Conservation (phyloP, 2,329 filamentous ascomycete genomes). For the Aspergillus clavatus region DNA sequence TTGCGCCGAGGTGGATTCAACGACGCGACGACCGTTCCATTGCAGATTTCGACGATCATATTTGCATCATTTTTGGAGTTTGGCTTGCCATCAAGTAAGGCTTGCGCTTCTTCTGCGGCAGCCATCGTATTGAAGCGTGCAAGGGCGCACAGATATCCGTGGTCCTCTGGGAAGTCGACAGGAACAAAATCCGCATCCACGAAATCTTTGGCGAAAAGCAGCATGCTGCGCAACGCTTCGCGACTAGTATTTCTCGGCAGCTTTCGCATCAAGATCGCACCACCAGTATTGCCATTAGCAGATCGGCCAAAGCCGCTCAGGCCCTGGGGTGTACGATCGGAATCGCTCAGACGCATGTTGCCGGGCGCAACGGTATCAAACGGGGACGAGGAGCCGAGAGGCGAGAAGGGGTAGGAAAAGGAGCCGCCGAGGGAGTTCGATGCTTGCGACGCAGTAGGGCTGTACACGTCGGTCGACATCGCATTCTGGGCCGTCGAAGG, state of each 20-base stretch:
- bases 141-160: conserved; percentile 53
- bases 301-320: conserved; percentile 33
- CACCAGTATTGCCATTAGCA: conserved; percentile 27
- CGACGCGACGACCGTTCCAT: conserved; percentile 35
- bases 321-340: conserved; percentile 32
- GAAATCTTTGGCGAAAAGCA: conserved; percentile 62
- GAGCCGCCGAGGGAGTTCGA: conserved; percentile 30
- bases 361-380: conserved; percentile 29
- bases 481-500: conserved; percentile 39
- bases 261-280: conserved; percentile 54
- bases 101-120: conserved; percentile 56
- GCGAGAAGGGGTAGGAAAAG: conserved; percentile 37
- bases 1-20: conserved; percentile 42
- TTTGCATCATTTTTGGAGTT: conserved; percentile 58
- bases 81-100: conserved; percentile 57
- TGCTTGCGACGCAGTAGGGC: conserved; percentile 34
- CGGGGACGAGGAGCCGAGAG: conserved; percentile 34
- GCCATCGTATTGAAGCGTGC: conserved; percentile 54
- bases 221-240: conserved; percentile 57
- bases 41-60: conserved; percentile 52
- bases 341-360: conserved; percentile 33
- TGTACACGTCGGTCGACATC: conserved; percentile 43
- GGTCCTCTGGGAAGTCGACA: conserved; percentile 52
- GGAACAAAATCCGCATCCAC: conserved; percentile 55
- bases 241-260: conserved; percentile 55